These are phyloP conservation scores for Mucor indicus DNA, from an alignment of 371 early-diverging fungal genomes.

Conservation along the genomic window DNA sequence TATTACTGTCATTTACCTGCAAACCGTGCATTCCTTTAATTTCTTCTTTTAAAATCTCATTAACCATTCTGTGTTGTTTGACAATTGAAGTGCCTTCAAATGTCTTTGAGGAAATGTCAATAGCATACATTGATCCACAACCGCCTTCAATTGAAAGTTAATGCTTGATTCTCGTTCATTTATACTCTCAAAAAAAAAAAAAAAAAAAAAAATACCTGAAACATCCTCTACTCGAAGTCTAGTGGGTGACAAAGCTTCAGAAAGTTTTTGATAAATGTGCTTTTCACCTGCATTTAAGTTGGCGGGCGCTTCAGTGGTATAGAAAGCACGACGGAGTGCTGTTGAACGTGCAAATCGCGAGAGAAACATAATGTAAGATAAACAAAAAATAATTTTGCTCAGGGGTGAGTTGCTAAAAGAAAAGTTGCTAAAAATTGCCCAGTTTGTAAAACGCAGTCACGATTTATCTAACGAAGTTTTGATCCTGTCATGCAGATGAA, in stretches of 20 bases:
- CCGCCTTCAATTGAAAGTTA: conserved; percentile 57
- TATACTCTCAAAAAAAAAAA: not conserved
- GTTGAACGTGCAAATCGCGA: conserved; percentile 14
- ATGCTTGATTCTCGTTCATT: not conserved
- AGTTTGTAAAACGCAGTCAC: too few species aligned
- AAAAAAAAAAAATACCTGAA: conserved; percentile 54
- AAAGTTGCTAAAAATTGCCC: too few species aligned
- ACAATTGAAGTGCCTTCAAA: conserved; percentile 78
- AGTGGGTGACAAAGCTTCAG: conserved; percentile 61
- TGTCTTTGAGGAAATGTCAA: conserved; percentile 74
- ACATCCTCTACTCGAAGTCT: conserved; percentile 82
- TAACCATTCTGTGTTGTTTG: conserved; percentile 90
- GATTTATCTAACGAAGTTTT: too few species aligned
- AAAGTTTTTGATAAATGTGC: conserved; percentile 69
- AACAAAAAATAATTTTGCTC: too few species aligned
- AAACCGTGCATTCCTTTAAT: conserved; percentile 93
- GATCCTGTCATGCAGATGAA: too few species aligned
- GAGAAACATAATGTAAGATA: conserved; percentile 9
- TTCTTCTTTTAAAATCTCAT: conserved; percentile 81
- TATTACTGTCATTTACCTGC: conserved; percentile 42
- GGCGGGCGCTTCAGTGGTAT: conserved; percentile 14
- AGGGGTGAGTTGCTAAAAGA: too few species aligned
- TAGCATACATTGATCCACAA: conserved; percentile 93
- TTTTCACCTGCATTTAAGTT: conserved; percentile 66
- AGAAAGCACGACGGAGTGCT: conserved; percentile 20